phyloP scores from a whole-genome alignment of 306 rosid genomes.

The Mimosa pudica region DNA sequence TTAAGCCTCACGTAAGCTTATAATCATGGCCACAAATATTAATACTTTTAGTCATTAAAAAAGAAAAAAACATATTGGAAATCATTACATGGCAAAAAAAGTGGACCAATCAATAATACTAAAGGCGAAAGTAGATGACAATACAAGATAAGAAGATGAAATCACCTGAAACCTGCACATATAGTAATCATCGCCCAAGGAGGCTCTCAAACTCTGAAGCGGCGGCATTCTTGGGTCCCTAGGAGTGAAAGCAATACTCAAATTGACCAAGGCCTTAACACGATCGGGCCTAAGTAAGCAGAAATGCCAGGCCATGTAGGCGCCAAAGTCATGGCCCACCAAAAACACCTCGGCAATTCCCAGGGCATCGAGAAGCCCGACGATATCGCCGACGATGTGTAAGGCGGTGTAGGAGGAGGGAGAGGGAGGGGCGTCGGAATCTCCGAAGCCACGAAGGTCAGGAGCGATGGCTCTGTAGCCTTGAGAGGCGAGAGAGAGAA shows the following conservation, averaged over 20 bases:
- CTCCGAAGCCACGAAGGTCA: conserved; percentile 75
- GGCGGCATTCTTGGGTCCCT: conserved; percentile 50
- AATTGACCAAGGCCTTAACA: conserved; percentile 66
- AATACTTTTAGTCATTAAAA: background rate
- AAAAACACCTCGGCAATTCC: conserved; percentile 55
- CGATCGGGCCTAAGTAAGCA: conserved; percentile 63
- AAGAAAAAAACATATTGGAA: background rate
- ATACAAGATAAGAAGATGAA: background rate
- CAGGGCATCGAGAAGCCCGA: conserved; percentile 63
- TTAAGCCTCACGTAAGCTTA: background rate
- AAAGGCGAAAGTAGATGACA: background rate
- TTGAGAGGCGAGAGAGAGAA: conserved; percentile 55
- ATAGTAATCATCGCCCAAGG: conserved; percentile 61
- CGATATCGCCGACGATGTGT: conserved; percentile 63
- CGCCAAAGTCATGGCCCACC: conserved; percentile 80
- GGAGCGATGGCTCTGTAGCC: conserved; percentile 81
- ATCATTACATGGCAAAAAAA: background rate
- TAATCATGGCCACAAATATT: background rate
- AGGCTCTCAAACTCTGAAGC: conserved; percentile 36
- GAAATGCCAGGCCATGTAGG: conserved; percentile 64
- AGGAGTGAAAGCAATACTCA: conserved; percentile 51
- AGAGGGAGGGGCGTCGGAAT: conserved; percentile 63
- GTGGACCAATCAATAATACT: background rate
- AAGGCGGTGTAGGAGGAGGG: conserved; percentile 53
- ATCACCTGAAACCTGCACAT: conserved; percentile 71